Conservation (phyloP, 2,329 filamentous ascomycete species). For the Eutypella sp. region DNA sequence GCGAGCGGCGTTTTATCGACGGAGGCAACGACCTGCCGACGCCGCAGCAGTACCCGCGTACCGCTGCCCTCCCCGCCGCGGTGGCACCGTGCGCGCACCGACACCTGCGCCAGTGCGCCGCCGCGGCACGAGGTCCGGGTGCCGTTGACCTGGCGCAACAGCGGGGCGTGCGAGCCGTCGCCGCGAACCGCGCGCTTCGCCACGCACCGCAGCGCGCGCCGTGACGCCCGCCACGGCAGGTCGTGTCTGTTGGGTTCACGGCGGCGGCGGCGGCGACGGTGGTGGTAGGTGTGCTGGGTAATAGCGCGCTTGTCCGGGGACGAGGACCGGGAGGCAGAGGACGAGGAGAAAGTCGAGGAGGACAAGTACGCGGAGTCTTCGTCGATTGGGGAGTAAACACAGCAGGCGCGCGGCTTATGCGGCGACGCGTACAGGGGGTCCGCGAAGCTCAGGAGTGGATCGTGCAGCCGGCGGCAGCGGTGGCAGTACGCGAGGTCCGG, state of each 20-base stretch:
- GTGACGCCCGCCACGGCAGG: constrained; percentile 19
- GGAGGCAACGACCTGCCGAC: constrained; percentile 17
- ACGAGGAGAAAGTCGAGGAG: too few relatives aligned
- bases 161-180: constrained; percentile 10
- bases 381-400: constrained; percentile 15
- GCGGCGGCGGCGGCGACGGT: too few relatives aligned
- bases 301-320: too few relatives aligned
- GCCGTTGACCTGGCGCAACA: constrained; percentile 20
- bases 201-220: constrained; percentile 18
- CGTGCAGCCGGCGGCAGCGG: constrained; percentile 19
- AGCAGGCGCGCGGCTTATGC: constrained; percentile 11
- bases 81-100: constrained; percentile 17
- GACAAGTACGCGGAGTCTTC: too few relatives aligned
- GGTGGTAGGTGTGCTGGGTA: too few relatives aligned
- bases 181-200: constrained; percentile 17
- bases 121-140: constrained; percentile 14
- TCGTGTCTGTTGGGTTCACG: too few relatives aligned
- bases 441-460: constrained; percentile 16
- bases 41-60: constrained; percentile 11
- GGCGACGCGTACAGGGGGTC: constrained; percentile 15
- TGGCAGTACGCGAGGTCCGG: constrained; percentile 20
- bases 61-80: too few relatives aligned
- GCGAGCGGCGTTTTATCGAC: constrained; percentile 17
- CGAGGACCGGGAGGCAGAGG: too few relatives aligned
- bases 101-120: constrained; percentile 14